These are phyloP conservation scores for Hanseniaspora meyeri DNA, from an alignment of 805 yeast genomes.

Conservation along the genomic window DNA sequence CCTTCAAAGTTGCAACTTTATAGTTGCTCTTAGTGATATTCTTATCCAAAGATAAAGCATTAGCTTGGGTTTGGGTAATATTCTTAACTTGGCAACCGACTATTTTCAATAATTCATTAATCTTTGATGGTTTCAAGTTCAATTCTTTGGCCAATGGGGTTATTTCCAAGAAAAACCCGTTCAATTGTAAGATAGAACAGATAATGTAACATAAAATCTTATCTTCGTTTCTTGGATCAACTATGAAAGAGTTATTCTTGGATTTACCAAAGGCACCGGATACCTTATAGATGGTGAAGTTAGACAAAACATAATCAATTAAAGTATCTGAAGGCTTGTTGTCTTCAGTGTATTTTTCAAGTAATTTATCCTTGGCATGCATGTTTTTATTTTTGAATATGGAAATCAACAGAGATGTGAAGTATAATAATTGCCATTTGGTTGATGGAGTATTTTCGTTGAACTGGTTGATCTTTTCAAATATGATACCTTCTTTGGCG, in stretches of 20 bases:
- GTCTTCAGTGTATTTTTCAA: constrained; percentile 35
- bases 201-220: constrained; percentile 69
- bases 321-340: constrained; percentile 62
- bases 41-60: constrained; percentile 56
- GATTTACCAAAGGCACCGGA: constrained; percentile 52
- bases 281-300: constrained; percentile 57
- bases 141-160: constrained; percentile 77
- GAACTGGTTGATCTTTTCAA: constrained; percentile 34
- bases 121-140: constrained; percentile 62
- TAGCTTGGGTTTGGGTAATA: constrained; percentile 62
- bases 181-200: constrained; percentile 60
- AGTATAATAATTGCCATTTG: constrained; percentile 61
- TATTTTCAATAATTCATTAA: constrained; percentile 58
- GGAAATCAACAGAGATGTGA: constrained; percentile 68
- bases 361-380: constrained; percentile 44
- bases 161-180: constrained; percentile 60
- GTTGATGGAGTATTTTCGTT: constrained; percentile 37
- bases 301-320: constrained; percentile 55
- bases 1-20: constrained; percentile 71
- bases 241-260: constrained; percentile 61
- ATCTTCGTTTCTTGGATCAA: constrained; percentile 84
- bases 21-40: constrained; percentile 42
- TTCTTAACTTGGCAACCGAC: constrained; percentile 71
- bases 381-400: constrained; percentile 62
- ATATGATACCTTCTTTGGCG: constrained; percentile 43